A percentile compares a stretch with the other conserved stretches of the same genome.
phyloP scores from a whole-genome alignment of 306 rosid species.

The Herpetospermum pedunculosum region DNA sequence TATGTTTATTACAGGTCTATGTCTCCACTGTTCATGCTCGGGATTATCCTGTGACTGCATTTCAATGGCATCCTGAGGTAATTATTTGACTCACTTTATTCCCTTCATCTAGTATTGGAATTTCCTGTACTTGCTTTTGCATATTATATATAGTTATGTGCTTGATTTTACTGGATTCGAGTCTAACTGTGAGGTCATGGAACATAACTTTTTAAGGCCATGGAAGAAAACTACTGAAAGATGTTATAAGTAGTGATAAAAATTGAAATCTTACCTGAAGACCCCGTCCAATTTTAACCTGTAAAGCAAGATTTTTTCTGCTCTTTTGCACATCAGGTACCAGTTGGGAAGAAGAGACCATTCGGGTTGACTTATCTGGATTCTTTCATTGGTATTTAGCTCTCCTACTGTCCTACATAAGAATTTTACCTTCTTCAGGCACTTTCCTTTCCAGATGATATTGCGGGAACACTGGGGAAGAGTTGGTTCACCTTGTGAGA shows the following conservation, averaged over 20 bases:
- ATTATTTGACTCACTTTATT: background rate
- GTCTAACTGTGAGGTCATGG: background rate
- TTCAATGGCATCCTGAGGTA: constrained; percentile 99
- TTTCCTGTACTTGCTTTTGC: background rate
- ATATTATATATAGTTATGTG: background rate
- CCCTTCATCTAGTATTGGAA: background rate
- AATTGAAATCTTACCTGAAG: background rate
- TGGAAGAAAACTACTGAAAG: background rate
- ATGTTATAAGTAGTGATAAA: background rate
- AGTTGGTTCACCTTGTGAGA: background rate
- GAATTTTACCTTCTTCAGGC: background rate
- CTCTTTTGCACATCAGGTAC: no score
- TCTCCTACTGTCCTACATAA: background rate
- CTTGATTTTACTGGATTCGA: background rate
- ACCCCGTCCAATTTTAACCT: background rate
- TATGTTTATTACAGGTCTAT: constrained; percentile 39
- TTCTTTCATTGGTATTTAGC: no score
- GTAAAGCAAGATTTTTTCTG: background rate
- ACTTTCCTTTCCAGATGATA: background rate
- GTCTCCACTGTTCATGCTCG: constrained; percentile 61
- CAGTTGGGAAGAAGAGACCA: background rate
- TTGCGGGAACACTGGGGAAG: background rate
- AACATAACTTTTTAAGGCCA: background rate
- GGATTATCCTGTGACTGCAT: constrained; percentile 78
- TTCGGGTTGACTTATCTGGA: background rate